Percentiles rank a stretch among this genome's conserved stretches.
Evolutionary conservation across 805 yeast genomes (phyloP).

Genomic region (Yarrowia phangngaensis): DNA sequence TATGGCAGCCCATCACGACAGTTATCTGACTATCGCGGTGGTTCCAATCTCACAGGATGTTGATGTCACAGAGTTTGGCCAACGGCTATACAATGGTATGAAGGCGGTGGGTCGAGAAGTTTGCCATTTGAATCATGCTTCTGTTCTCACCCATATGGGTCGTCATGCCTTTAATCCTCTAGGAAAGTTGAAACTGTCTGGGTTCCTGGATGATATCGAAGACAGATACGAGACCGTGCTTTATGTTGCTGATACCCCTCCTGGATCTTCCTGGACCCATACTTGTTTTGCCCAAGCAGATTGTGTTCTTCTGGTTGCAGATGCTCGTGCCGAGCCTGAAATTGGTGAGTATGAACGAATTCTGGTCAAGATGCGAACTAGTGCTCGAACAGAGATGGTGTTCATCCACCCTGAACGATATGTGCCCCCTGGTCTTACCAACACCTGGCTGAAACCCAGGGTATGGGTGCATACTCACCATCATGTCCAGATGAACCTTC

Average conservation of each 20-base stretch:
- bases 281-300: conserved; percentile 95
- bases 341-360: conserved; percentile 84
- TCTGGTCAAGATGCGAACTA: conserved; percentile 67
- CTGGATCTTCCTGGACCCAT: conserved; percentile 81
- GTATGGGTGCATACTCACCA: conserved; percentile 93
- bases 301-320: conserved; percentile 83
- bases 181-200: conserved; percentile 78
- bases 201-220: conserved; percentile 86
- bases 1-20: conserved; percentile 8
- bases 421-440: conserved; percentile 82
- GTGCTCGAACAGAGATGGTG: conserved; percentile 84
- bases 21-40: conserved; percentile 76
- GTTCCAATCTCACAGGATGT: conserved; percentile 74
- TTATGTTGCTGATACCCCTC: conserved; percentile 81
- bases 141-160: conserved; percentile 76
- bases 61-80: conserved; percentile 86
- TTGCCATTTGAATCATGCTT: conserved; percentile 76
- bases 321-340: conserved; percentile 66
- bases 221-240: conserved; percentile 84
- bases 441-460: conserved; percentile 76
- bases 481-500: conserved; percentile 65
- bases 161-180: conserved; percentile 88
- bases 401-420: conserved; percentile 76
- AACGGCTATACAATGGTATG: conserved; percentile 64
- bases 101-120: conserved; percentile 68